Evolutionary conservation across 768 basidiomycete genomes (phyloP).

Genomic region (Fomitopsis pulvina): DNA sequence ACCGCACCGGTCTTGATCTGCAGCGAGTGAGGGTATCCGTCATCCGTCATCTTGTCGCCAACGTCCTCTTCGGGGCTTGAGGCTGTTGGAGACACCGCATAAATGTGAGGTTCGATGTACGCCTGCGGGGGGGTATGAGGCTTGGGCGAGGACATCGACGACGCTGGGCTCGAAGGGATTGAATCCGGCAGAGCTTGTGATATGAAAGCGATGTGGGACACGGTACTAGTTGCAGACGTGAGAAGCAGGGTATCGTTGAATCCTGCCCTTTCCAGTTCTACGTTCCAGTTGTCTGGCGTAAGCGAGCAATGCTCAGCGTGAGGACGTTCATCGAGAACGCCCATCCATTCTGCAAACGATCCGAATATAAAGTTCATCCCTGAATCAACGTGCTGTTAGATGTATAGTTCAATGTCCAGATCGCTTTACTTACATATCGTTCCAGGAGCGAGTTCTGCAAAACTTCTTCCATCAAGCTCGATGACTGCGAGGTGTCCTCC

Average conservation of each 20-base stretch:
- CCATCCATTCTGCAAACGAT: conserved; percentile 14
- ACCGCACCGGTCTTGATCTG: too few relatives aligned
- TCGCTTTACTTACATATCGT: conserved; percentile 13
- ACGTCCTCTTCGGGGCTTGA: too few relatives aligned
- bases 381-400: conserved; percentile 1
- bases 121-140: too few relatives aligned
- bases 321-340: conserved; percentile 7
- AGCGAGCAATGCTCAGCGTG: conserved; percentile 1
- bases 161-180: background rate
- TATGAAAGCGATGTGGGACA: conserved; percentile 6
- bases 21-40: too few relatives aligned
- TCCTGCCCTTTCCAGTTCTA: background rate
- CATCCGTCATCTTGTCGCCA: too few relatives aligned
- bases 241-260: conserved; percentile 3
- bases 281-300: conserved; percentile 2
- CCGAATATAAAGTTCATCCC: conserved; percentile 10
- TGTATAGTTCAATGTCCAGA: background rate
- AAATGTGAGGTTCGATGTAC: too few relatives aligned
- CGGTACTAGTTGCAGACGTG: conserved; percentile 1
- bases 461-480: conserved; percentile 13
- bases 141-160: too few relatives aligned
- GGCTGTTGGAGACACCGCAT: too few relatives aligned
- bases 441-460: conserved; percentile 1
- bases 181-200: too few relatives aligned
- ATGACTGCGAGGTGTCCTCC: conserved; percentile 11